Percentiles rank a stretch among this genome's conserved stretches.
Conservation (phyloP, 2,329 filamentous ascomycete genomes). For the Achaetomium macrosporum region DNA sequence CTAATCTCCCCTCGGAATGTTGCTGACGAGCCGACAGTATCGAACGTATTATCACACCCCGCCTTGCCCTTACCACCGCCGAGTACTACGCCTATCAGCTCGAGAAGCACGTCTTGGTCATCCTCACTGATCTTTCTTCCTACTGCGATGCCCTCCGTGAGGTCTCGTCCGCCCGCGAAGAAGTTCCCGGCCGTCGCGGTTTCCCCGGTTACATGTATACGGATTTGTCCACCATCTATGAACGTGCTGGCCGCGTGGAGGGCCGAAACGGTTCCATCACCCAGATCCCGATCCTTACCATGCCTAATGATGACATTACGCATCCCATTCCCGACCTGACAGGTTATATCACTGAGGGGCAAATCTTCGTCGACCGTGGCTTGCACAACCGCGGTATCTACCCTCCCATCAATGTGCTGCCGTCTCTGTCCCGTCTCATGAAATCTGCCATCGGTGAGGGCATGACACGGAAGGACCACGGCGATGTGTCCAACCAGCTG, state of each 20-base stretch:
- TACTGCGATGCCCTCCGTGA: conserved; percentile 99
- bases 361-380: conserved; percentile 94
- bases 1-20: not conserved
- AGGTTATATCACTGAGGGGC: conserved; percentile 97
- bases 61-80: conserved; percentile 93
- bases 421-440: conserved; percentile 98
- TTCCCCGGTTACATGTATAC: conserved; percentile 99
- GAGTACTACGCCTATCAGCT: conserved; percentile 99
- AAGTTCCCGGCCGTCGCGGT: conserved; percentile 98
- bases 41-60: conserved; percentile 98
- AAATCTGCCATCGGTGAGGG: conserved; percentile 98
- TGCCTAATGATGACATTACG: conserved; percentile 99
- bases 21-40: conserved; percentile 53
- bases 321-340: conserved; percentile 98
- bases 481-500: conserved; percentile 97
- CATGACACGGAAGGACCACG: conserved; percentile 93
- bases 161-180: conserved; percentile 94
- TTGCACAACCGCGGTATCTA: conserved; percentile 96
- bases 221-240: conserved; percentile 99
- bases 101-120: conserved; percentile 98
- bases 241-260: conserved; percentile 94
- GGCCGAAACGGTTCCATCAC: conserved; percentile 98
- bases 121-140: conserved; percentile 93
- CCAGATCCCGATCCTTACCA: conserved; percentile 96
- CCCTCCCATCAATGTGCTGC: conserved; percentile 96